Evolutionary conservation across 495 filamentous ascomycete species (phyloP), one percentile per base, ranked within the genome.

Genomic region (Physcia stellaris): DNA sequence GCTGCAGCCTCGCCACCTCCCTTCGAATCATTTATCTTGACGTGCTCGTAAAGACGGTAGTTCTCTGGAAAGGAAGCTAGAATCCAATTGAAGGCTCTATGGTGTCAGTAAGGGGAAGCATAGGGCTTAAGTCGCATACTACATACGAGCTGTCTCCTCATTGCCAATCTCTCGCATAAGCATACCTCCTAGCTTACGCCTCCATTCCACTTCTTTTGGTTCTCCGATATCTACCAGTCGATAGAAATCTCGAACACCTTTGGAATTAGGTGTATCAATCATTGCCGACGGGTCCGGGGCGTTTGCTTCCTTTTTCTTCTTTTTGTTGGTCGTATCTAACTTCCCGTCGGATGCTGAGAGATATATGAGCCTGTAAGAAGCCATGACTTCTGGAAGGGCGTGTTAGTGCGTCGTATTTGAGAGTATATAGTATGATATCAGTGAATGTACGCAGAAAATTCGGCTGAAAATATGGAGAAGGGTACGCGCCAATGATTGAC

Each of bases 11-110:
- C 57, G 32, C 51, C 52, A 12, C 60, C 54, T 35, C 47, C 50
- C 22, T 53, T 56, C 13, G 51, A 47, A 23, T 47, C 51, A 42
- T 57, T 58, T 37, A 46, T 60, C 47, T 61, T 68, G 37, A 71
- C 55, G 41, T 74, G 72, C 47, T 77, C 70, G 46, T 65, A 79
- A 10, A 79, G 57, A 2, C 62, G 55, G 46, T 77, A 79, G 39
- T 67, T 62, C 29, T 71, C 65, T 6, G 74, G 74, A 36, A 79
- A 59, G 15, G 59, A 55, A 10, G 51, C 56, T 1, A 79, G 56
- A 15, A 73, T 66, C 50, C 61, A 73, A 21, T 59, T 58, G n/a
- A n/a, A n/a, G n/a, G n/a, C n/a, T n/a, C n/a, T n/a, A n/a, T n/a
- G n/a, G n/a, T n/a, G n/a, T n/a, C n/a, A n/a, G n/a, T n/a, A n/a